Base-by-base conservation (phyloP, 208 protist species). In the Acanthamoeba divionensis region DNA sequence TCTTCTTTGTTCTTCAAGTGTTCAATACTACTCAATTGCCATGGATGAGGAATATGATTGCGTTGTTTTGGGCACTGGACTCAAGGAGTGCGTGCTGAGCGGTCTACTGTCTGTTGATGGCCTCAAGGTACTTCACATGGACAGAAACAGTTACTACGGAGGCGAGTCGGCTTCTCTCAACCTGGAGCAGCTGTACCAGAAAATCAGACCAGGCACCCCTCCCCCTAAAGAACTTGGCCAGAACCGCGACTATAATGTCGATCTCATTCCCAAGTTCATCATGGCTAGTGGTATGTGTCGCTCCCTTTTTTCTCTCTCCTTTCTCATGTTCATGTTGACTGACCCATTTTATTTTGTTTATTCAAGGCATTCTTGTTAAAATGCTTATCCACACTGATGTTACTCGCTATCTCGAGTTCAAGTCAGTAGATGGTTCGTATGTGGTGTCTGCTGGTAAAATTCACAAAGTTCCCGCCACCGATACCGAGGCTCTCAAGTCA, bases 71-170 rank as follows among this genome's bases (percentile, higher is more conserved):
- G 99, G 99, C 62, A 99, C 99, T 8, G 99, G 99, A 38, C 96
- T 99, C n/a, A 99, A 98, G 66, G 98, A 99, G 95, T 99, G 98
- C 94, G 97, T 99, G 47, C 94, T 99, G 52, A 97, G 95, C 52
- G 97, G 97, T 55, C 80, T 91, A 10, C 96, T 99, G 0, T 98
- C 98, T 10, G 94, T 97, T 29, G 93, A 96, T 50, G 98, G 98
- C 26, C 98, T 99, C 91, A 99, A 99, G 92, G 98, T 99, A 9
- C 95, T 99, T 33, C 99, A 99, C 89, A 97, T 99, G 92, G 99
- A 99, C 93, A 96, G 98, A 89, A 99, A 99, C 94, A 91, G 97
- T 24, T 99, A 99, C 95, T 99, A 99, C 93, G 99, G 99, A 90
- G 99, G 98, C 50, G 99, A 99, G 86, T 98, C 94, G 91, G 99